Percentiles rank a stretch among this genome's conserved stretches.
Evolutionary conservation across 176 grass and related monocot species (phyloP).

Genomic region (Thinopyrum elongatum): DNA sequence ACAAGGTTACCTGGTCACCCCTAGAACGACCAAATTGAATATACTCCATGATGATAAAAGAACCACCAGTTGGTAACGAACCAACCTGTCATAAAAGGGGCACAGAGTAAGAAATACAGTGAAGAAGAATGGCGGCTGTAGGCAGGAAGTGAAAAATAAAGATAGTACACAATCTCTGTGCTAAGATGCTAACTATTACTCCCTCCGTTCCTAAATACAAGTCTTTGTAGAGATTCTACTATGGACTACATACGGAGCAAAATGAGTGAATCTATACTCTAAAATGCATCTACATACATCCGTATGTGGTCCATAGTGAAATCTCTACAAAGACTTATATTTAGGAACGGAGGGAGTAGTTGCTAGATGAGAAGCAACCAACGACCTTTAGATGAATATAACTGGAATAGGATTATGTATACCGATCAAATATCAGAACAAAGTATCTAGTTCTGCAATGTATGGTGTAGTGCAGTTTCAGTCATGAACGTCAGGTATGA

Average conservation of each 20-base stretch:
- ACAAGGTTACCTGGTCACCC: constrained; percentile 70
- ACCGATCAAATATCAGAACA: neutral
- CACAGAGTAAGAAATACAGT: neutral
- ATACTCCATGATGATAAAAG: constrained; percentile 97
- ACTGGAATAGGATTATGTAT: neutral
- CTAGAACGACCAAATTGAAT: constrained; percentile 82
- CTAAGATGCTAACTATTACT: neutral
- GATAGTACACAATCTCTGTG: neutral
- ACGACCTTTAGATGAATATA: neutral
- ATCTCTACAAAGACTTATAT: no score
- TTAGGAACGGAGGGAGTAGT: no score
- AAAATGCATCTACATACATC: no score
- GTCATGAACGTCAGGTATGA: neutral
- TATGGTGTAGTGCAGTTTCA: neutral
- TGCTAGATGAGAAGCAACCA: neutral
- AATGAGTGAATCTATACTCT: no score
- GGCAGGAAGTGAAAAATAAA: constrained; percentile 5
- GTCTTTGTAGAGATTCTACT: no score
- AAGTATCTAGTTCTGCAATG: neutral
- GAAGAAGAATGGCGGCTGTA: neutral
- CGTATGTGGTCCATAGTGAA: no score
- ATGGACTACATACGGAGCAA: no score
- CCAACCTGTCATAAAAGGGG: constrained; percentile 46
- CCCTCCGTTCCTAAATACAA: no score
- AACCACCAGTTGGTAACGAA: constrained; percentile 65